Percentiles rank a stretch among this genome's conserved stretches.
Conservation (phyloP, 2,329 filamentous ascomycete genomes). For the Botrytis elliptica region DNA sequence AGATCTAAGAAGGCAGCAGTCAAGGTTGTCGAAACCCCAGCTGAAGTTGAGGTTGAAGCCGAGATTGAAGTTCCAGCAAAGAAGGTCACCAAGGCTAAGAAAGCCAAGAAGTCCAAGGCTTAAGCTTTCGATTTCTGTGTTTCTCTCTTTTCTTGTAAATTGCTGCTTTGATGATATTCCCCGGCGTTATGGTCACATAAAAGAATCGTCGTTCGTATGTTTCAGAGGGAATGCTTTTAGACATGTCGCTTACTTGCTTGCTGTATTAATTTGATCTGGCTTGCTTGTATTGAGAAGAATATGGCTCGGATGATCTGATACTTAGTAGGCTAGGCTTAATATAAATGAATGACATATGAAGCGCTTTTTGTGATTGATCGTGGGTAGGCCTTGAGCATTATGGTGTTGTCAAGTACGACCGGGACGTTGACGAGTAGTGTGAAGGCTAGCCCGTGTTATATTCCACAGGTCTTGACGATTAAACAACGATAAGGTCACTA, state of each 20-base stretch:
- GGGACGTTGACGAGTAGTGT: neutral
- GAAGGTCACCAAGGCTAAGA: conserved; percentile 2
- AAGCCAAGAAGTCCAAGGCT: conserved; percentile 12
- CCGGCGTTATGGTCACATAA: conserved; percentile 13
- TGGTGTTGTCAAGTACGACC: neutral
- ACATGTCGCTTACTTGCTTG: conserved; percentile 1
- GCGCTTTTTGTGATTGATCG: neutral
- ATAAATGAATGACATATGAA: neutral
- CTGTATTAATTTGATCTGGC: neutral
- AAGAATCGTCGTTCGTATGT: conserved; percentile 11
- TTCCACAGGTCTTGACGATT: neutral
- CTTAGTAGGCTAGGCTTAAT: neutral
- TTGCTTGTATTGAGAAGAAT: neutral
- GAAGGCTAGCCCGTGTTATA: neutral
- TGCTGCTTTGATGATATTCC: conserved; percentile 9
- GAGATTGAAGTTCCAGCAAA: neutral
- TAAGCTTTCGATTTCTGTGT: neutral
- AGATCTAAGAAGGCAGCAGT: neutral
- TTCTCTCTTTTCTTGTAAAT: neutral
- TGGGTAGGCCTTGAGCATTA: neutral
- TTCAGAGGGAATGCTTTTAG: conserved; percentile 3
- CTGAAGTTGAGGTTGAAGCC: neutral
- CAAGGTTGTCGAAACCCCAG: neutral
- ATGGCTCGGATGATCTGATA: neutral
- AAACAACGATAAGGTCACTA: neutral